A percentile compares a stretch with the other conserved stretches of the same genome.
phyloP scores from a whole-genome alignment of 1,284 basidiomycete genomes.

The Microbotryomycetes sp. region DNA sequence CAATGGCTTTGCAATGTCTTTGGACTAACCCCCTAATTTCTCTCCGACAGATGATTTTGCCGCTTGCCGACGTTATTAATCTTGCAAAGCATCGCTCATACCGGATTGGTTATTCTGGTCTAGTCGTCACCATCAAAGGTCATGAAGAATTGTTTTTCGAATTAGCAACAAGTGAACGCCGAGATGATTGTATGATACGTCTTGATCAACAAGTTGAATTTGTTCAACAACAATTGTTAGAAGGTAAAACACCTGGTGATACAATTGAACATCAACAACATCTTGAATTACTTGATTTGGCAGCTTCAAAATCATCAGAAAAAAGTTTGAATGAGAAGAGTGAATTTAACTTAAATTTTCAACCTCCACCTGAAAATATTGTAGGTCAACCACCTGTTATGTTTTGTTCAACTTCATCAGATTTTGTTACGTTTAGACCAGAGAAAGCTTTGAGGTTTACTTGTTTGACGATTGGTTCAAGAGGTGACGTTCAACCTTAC shows the following conservation, averaged over 20 bases:
- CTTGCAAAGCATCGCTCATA: conserved; percentile 79
- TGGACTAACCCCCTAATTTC: too few species aligned
- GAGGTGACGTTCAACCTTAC: conserved; percentile 50
- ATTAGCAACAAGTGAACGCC: conserved; percentile 69
- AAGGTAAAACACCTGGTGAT: conserved; percentile 8
- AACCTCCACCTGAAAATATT: conserved; percentile 27
- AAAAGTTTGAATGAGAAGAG: too few species aligned
- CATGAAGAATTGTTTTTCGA: conserved; percentile 97
- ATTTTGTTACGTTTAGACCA: conserved; percentile 91
- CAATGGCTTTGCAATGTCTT: too few species aligned
- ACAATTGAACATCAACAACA: conserved; percentile 17
- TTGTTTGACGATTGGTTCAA: conserved; percentile 86
- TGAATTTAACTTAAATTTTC: conserved; percentile 11
- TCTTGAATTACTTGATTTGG: conserved; percentile 21
- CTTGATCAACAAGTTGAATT: conserved; percentile 76
- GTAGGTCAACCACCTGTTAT: conserved; percentile 54
- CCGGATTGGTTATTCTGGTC: conserved; percentile 78
- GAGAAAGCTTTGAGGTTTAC: conserved; percentile 74
- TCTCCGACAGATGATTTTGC: conserved; percentile 76
- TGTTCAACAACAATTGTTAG: conserved; percentile 49
- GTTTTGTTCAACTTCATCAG: conserved; percentile 87
- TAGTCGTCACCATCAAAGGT: conserved; percentile 84
- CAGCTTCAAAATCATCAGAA: conserved; percentile 4
- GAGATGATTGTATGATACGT: conserved; percentile 65
- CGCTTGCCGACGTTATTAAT: conserved; percentile 77